Base-by-base conservation (phyloP, 495 filamentous ascomycete genomes). In the Penicillium soppii region DNA sequence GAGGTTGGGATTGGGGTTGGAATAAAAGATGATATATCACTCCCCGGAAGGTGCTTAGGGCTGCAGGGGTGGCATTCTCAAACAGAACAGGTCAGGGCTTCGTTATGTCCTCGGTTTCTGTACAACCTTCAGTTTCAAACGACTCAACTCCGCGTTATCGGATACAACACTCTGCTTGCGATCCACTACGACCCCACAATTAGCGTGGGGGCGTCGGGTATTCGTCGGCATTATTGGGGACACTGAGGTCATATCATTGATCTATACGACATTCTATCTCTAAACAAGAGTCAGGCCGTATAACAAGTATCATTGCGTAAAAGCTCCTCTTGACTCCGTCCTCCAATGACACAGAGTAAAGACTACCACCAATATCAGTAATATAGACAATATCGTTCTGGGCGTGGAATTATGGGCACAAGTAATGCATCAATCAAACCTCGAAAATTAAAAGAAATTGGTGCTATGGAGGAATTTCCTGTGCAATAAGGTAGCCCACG, bases 331-430 rank as follows among this genome's bases (percentile, higher is more conserved):
- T 75, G 27, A 66, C 59, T 7, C 59, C 57, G 46, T 62, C 77
- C 23, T 77, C 69, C 55, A 76, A 48, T 25, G 68, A 67, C 38
- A 76, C 72, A 8, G 69, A 67, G 39, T 75, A 78, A 4, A 80
- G 51, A 32, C 70, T 60, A 2, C 77, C 76, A 7, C 74, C 69
- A 15, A 80, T 45, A 48, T 79, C 74, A 5, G 70, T 63, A 25
- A 72, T 66, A 54, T 75, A 80, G 9, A 77, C 69, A 42, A 68
- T 54, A 19, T 63, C 65, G 26, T 58, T 61, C 76, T n/a, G n/a
- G n/a, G n/a, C n/a, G n/a, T n/a, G n/a, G n/a, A n/a, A n/a, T n/a
- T n/a, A n/a, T n/a, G n/a, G n/a, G n/a, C n/a, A n/a, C n/a, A n/a
- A n/a, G n/a, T n/a, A n/a, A n/a, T n/a, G n/a, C n/a, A n/a, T n/a